Evolutionary conservation across 2,329 filamentous ascomycete genomes (phyloP).

Genomic region (Aspergillus tanneri): DNA sequence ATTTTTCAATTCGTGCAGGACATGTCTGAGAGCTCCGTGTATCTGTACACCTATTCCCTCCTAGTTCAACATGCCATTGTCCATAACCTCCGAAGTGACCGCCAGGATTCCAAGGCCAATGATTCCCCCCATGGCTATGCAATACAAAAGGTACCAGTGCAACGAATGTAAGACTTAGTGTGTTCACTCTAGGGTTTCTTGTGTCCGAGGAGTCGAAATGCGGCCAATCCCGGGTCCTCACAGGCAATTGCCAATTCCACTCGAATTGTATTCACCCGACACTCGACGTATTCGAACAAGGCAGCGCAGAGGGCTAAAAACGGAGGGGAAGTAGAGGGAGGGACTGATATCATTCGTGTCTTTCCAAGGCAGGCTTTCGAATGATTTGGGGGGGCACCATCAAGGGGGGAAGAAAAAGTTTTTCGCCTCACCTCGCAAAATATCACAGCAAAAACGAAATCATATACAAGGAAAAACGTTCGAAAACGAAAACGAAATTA

Average conservation of each 20-base stretch:
- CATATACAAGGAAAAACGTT: slow-evolving; percentile 29
- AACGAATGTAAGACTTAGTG: slow-evolving; percentile 1
- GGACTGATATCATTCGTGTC: slow-evolving; percentile 1
- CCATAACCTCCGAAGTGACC: neutral
- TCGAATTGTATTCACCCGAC: slow-evolving; percentile 10
- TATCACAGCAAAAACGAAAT: slow-evolving; percentile 24
- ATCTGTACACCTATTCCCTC: slow-evolving; percentile 4
- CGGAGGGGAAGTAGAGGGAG: neutral
- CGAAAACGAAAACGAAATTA: slow-evolving; percentile 22
- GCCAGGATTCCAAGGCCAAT: neutral
- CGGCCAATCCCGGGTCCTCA: slow-evolving; percentile 4
- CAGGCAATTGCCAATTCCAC: slow-evolving; percentile 14
- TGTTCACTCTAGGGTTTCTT: neutral
- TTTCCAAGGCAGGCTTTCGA: no score
- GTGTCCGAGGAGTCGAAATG: slow-evolving; percentile 8
- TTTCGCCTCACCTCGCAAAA: slow-evolving; percentile 24
- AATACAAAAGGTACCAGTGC: slow-evolving; percentile 1
- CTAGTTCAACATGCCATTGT: slow-evolving; percentile 1
- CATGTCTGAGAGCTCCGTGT: slow-evolving; percentile 4
- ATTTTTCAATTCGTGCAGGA: slow-evolving; percentile 9
- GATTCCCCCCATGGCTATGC: neutral
- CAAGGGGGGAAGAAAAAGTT: slow-evolving; percentile 7
- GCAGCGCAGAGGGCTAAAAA: slow-evolving; percentile 3
- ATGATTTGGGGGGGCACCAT: neutral
- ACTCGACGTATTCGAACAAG: slow-evolving; percentile 8